Evolutionary conservation across 768 basidiomycete species (phyloP).

Genomic region (Lentinula guzmanii): DNA sequence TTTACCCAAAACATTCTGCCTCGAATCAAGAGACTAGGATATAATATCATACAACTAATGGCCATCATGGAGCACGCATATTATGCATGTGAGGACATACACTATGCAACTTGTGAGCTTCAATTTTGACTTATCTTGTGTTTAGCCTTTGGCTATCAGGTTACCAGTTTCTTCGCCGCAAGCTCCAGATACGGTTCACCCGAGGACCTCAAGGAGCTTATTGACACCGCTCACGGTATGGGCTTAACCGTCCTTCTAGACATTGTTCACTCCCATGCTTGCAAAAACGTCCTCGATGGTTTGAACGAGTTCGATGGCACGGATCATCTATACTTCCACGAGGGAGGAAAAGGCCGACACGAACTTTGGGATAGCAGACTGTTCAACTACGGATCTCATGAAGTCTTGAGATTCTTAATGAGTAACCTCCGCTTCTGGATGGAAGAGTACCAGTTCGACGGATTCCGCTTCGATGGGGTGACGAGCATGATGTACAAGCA

Average conservation of each 20-base stretch:
- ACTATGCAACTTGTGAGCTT: conserved; percentile 4
- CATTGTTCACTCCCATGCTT: conserved; percentile 96
- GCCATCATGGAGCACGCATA: conserved; percentile 98
- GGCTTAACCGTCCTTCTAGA: conserved; percentile 93
- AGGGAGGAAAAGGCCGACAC: conserved; percentile 83
- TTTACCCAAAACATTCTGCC: conserved; percentile 83
- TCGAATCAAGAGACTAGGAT: conserved; percentile 86
- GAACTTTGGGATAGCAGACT: conserved; percentile 97
- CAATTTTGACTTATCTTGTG: conserved; percentile 10
- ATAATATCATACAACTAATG: conserved; percentile 98
- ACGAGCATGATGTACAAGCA: conserved; percentile 99
- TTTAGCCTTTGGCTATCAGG: conserved; percentile 94
- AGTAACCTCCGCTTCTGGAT: conserved; percentile 95
- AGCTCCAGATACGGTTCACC: conserved; percentile 95
- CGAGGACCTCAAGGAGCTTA: conserved; percentile 91
- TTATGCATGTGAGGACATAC: conserved; percentile 74
- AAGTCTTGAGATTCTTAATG: conserved; percentile 90
- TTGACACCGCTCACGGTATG: conserved; percentile 93
- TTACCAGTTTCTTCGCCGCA: conserved; percentile 95
- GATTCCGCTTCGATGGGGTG: conserved; percentile 97
- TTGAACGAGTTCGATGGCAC: conserved; percentile 96
- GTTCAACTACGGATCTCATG: conserved; percentile 95
- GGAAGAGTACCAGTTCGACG: conserved; percentile 94
- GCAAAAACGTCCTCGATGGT: conserved; percentile 95
- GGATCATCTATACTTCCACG: conserved; percentile 97